Percentiles rank a stretch among this genome's conserved stretches.
Conservation (phyloP, 106 monocot species). For the Phalaenopsis equestris region DNA sequence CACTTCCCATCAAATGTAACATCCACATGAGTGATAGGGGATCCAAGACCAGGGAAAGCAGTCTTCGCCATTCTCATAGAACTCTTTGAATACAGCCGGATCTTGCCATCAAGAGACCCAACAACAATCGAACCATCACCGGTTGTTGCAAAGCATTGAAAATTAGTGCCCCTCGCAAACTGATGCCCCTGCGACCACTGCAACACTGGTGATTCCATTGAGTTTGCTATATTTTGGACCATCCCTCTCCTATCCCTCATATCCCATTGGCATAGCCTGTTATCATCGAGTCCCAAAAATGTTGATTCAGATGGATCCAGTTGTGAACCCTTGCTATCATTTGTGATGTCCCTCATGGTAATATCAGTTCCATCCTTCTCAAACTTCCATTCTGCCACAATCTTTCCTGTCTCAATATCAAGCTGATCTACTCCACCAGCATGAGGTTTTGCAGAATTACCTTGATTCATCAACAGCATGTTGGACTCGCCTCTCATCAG, state of each 20-base stretch:
- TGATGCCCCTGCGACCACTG: constrained; percentile 89
- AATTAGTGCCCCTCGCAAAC: constrained; percentile 82
- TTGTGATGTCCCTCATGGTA: constrained; percentile 74
- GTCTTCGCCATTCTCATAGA: constrained; percentile 99
- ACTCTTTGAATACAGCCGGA: constrained; percentile 70
- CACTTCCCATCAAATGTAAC: constrained; percentile 95
- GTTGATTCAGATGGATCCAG: constrained; percentile 73
- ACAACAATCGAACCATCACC: constrained; percentile 88
- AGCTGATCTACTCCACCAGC: constrained; percentile 59
- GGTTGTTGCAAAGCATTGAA: constrained; percentile 84
- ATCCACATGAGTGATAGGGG: constrained; percentile 81
- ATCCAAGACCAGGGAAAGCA: constrained; percentile 82
- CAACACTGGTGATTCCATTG: constrained; percentile 45
- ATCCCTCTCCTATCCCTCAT: constrained; percentile 69
- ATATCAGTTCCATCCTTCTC: constrained; percentile 78
- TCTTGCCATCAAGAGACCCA: constrained; percentile 84
- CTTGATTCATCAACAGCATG: constrained; percentile 84
- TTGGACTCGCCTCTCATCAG: constrained; percentile 81
- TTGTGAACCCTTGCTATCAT: constrained; percentile 81
- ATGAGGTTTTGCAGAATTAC: constrained; percentile 29
- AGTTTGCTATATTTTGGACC: constrained; percentile 58
- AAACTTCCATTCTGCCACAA: constrained; percentile 81
- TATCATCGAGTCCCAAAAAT: constrained; percentile 82
- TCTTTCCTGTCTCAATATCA: constrained; percentile 78
- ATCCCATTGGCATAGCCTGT: constrained; percentile 78